Base-by-base conservation (phyloP, 495 filamentous ascomycete genomes). In the Endocarpon pusillum region DNA sequence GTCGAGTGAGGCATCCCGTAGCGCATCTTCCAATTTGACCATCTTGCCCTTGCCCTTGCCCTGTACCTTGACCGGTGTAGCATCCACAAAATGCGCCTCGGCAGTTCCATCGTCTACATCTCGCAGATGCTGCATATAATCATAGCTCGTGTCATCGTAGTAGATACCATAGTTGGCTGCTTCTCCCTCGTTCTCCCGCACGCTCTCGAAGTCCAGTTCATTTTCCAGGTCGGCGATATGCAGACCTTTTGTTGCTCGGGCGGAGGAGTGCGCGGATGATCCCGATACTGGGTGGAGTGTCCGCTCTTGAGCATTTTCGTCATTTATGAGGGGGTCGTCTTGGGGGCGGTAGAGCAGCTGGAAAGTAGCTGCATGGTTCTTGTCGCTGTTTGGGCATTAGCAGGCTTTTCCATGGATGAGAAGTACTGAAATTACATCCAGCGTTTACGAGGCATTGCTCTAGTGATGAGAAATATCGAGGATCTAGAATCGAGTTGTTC, bases 51-150 rank as follows among this genome's bases (percentile, higher is more conserved):
- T 75, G 19, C 64, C 71, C 41, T 77, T 79, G 10, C 55, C 64
- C 43, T 74, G 69, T 30, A 60, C 64, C 37, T 62, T 65, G 20
- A 49, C 45, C 6, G 55, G 45, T 15, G 66, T 58, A 1, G 84
- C 78, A 44, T 91, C 81, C 12, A 96, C 66, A 42, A 89, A 94
- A 30, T 79, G 66, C 14, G 73, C 68, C 19, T 61, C 57, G 3
- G 72, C 75, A 10, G 52, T 51, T 19, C 65, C 70, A 3, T 71
- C 66, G 6, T 75, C 75, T 3, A 83, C 49, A 37, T 94, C 89
- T n/a, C 82, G 78, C 61, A 99, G 64, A 58, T 99, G 91, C 54
- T 99, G 89, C 89, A 97, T 96, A 58, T 97, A 97, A 47, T 97
- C 91, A 57, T 97, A 97, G 44, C 78, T 68, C 35, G 83, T 78